Evolutionary conservation across 495 filamentous ascomycete genomes (phyloP), one percentile per base, ranked within the genome.

Genomic region (Echria macrotheca): DNA sequence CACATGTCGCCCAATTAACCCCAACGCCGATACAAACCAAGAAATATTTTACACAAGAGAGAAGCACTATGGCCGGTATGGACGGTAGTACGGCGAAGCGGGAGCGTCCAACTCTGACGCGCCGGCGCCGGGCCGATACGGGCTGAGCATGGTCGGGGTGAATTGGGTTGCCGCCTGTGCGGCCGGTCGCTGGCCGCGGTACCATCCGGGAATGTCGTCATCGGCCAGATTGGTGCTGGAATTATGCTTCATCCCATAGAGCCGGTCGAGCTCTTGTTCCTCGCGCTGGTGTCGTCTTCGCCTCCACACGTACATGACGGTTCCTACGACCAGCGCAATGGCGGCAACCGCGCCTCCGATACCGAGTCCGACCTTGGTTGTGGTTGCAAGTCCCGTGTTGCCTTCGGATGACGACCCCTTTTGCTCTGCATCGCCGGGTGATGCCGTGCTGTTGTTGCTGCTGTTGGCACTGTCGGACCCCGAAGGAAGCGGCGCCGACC

Each of bases 131-230:
- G 44, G 26, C 11, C 47, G 21, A 9, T 22, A 40, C 38, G 52
- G 44, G 19, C 44, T 33, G 18, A 46, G 15, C 21, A 37, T 25
- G 28, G 40, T 44, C 21, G 60, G 54, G 38, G 56, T 50, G 31
- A 37, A 18, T 19, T 8, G 4, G 10, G 22, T 39, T 14, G 33
- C n/a, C 17, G 17, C 28, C 35, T 28, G 44, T n/a, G n/a, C n/a
- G 3, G 26, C 5, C 24, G 43, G 49, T 31, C 53, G 38, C 31
- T 60, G 53, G 3, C 63, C 60, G n/a, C 60, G 60, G 49, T 64
- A 60, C 63, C 63, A 66, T 0, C 63, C 60, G 1, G 63, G 60
- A 12, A 64, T 61, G 14, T 59, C 54, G 12, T 53, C 42, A 17
- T 50, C 32, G 28, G 46, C 28, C 46, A 58, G 49, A 17, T 56